phyloP scores from a whole-genome alignment of 169 alveolate genomes.

The Eimeria zaria region DNA sequence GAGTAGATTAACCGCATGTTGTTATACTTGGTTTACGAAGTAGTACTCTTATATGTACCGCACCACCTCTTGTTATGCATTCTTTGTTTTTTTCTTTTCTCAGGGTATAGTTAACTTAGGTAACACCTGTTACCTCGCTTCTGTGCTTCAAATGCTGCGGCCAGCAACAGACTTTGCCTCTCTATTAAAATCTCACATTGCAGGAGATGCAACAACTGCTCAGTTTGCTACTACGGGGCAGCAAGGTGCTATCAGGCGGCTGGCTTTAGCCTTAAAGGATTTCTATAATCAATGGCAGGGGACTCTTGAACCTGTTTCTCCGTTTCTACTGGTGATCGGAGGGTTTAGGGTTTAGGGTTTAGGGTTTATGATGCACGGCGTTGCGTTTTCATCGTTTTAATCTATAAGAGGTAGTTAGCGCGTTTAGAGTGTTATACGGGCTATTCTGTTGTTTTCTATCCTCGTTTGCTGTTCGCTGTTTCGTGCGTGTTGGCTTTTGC shows the following conservation, averaged over 20 bases:
- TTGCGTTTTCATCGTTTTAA: too few relatives aligned
- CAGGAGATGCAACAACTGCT: constrained; percentile 47
- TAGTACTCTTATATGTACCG: too few relatives aligned
- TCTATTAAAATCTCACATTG: constrained; percentile 82
- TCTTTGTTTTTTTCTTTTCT: too few relatives aligned
- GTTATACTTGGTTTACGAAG: too few relatives aligned
- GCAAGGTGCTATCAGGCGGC: constrained; percentile 53
- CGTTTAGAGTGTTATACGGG: too few relatives aligned
- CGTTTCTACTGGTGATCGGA: constrained; percentile 48
- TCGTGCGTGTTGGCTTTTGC: too few relatives aligned
- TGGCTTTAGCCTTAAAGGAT: constrained; percentile 73
- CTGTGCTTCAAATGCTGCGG: constrained; percentile 93
- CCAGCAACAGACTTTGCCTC: constrained; percentile 91
- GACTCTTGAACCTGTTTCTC: constrained; percentile 60
- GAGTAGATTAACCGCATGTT: too few relatives aligned
- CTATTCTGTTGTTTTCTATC: too few relatives aligned
- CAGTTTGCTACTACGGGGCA: constrained; percentile 54
- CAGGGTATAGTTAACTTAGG: constrained; percentile 97
- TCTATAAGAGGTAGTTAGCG: too few relatives aligned
- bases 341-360: neutral
- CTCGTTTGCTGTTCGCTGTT: too few relatives aligned
- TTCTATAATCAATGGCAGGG: constrained; percentile 69
- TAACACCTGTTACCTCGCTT: constrained; percentile 98
- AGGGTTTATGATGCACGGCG: too few relatives aligned
- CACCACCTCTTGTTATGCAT: too few relatives aligned